These are phyloP conservation scores for Hypoxylon fragiforme DNA, from an alignment of 495 filamentous ascomycete species.

Conservation along the genomic window DNA sequence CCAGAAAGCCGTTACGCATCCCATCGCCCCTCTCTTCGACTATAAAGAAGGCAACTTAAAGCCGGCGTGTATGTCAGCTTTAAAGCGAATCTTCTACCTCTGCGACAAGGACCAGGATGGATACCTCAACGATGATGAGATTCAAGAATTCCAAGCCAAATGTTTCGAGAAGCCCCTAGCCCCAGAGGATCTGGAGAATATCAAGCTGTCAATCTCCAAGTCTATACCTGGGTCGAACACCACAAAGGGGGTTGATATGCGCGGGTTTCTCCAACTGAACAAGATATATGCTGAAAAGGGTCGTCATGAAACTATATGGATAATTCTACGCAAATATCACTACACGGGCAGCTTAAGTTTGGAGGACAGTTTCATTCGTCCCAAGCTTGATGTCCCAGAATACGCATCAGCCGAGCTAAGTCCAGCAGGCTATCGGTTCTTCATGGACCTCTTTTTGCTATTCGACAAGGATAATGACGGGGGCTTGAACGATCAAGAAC, in stretches of 20 bases:
- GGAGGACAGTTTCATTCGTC: conserved; percentile 87
- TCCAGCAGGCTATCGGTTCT: conserved; percentile 93
- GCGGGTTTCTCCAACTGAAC: conserved; percentile 85
- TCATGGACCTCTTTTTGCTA: conserved; percentile 91
- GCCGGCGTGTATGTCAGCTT: conserved; percentile 79
- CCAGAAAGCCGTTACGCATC: conserved; percentile 97
- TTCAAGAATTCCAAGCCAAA: conserved; percentile 85
- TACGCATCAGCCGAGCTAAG: conserved; percentile 92
- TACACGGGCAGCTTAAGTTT: conserved; percentile 93
- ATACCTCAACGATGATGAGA: conserved; percentile 86
- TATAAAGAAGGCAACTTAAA: conserved; percentile 90
- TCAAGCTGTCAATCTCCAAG: conserved; percentile 82
- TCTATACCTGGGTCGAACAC: conserved; percentile 62
- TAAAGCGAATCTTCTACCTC: conserved; percentile 90
- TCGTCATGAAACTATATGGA: conserved; percentile 98
- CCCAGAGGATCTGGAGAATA: conserved; percentile 77
- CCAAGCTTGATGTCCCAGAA: conserved; percentile 89
- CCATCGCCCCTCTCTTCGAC: conserved; percentile 94
- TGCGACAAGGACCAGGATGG: conserved; percentile 96
- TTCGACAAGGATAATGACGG: conserved; percentile 98
- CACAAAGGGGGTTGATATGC: conserved; percentile 74
- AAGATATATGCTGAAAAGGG: conserved; percentile 96
- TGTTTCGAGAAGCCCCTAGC: conserved; percentile 86
- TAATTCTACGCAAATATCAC: conserved; percentile 91
- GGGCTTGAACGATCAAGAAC: conserved; percentile 81